phyloP scores from a whole-genome alignment of 1,139 yeast genomes.

The Yamadazyma blattariae region DNA sequence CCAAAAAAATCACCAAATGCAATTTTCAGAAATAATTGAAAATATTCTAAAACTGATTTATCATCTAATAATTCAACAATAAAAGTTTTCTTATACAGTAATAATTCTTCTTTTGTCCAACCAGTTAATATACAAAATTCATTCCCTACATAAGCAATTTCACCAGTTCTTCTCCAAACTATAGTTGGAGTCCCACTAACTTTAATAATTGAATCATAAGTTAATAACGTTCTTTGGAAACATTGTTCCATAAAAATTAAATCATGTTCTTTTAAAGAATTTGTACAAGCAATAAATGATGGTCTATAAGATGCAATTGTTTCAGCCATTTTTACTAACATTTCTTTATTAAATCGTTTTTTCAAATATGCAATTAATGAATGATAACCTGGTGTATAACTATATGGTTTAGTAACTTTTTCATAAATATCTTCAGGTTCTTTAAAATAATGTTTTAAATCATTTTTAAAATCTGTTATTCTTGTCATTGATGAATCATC shows the following conservation, averaged over 20 bases:
- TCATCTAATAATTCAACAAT: conserved; percentile 91
- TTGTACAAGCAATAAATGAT: conserved; percentile 87
- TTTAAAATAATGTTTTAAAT: conserved; percentile 31
- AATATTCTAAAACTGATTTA: conserved; percentile 80
- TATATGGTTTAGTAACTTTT: conserved; percentile 69
- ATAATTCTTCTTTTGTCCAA: conserved; percentile 71
- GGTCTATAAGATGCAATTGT: conserved; percentile 91
- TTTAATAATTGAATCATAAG: conserved; percentile 80
- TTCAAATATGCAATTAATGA: conserved; percentile 72
- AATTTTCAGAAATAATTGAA: conserved; percentile 76
- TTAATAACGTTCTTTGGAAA: conserved; percentile 85
- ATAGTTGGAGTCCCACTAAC: conserved; percentile 92
- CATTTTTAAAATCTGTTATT: conserved; percentile 17
- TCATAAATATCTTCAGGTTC: conserved; percentile 84
- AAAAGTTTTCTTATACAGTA: conserved; percentile 53
- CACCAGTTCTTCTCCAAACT: conserved; percentile 95
- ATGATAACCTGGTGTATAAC: conserved; percentile 90
- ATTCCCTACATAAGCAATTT: conserved; percentile 89
- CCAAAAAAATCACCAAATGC: conserved; percentile 93
- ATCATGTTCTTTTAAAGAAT: conserved; percentile 84
- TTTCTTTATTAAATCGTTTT: conserved; percentile 63
- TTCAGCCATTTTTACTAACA: conserved; percentile 80
- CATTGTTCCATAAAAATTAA: conserved; percentile 94
- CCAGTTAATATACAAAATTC: conserved; percentile 91
- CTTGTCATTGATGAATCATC: conserved; percentile 32